Evolutionary conservation across 345 rosid genomes (phyloP).

Genomic region (Eucalyptus camaldulensis): DNA sequence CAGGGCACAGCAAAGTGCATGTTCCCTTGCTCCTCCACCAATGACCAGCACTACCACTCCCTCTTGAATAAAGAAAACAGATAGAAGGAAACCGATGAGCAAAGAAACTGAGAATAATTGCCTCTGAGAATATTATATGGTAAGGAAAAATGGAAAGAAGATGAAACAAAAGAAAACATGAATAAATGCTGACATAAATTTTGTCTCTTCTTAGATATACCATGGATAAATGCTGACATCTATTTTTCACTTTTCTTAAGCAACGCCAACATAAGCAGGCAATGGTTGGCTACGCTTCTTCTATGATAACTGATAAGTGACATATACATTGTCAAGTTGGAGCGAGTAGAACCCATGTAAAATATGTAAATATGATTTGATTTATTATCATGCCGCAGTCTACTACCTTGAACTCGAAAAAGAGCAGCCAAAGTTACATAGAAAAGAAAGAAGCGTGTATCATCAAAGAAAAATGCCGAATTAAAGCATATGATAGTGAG

Average conservation of each 20-base stretch:
- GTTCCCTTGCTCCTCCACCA: conserved; percentile 97
- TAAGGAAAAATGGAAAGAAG: not conserved
- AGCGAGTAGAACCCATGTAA: not conserved
- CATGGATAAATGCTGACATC: not conserved
- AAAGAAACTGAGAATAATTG: not conserved
- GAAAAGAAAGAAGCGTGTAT: not conserved
- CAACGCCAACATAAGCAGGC: not conserved
- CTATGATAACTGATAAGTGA: not conserved
- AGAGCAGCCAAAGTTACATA: not conserved
- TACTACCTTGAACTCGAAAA: not conserved
- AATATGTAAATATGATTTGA: not conserved
- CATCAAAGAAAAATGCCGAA: not conserved
- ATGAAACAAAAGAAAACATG: not conserved
- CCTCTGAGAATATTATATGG: not conserved
- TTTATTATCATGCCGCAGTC: not conserved
- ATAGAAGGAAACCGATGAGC: not conserved
- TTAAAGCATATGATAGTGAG: not conserved
- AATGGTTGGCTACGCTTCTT: not conserved
- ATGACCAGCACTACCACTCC: conserved; percentile 66
- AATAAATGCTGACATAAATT: not conserved
- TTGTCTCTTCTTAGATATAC: not conserved
- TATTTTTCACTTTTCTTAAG: not conserved
- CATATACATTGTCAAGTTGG: not conserved
- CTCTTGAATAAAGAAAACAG: conserved; percentile 22
- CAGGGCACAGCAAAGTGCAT: conserved; percentile 81